Evolutionary conservation across 768 basidiomycete species (phyloP), one percentile per base, ranked within the genome.

Genomic region (Boletellus emodensis): DNA sequence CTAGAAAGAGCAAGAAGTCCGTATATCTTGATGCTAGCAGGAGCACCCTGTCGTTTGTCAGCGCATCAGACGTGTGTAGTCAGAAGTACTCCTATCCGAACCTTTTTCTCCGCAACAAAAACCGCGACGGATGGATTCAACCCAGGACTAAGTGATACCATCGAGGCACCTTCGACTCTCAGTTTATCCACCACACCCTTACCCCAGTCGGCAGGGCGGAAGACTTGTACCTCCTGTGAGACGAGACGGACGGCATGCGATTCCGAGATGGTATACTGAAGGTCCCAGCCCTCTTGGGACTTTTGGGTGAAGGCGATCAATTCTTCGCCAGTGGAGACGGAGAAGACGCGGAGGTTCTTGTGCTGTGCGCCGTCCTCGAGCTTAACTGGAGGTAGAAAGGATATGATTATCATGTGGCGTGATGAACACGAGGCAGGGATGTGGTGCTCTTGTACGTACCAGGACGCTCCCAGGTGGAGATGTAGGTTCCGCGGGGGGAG

Each of bases 381-480:
- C 72, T 96, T 96, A 61, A 83, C 82, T 80, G 55, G 22, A 8
- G 40, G 49, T 46, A 43, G 40, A 48, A 54, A 47, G 41, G 24
- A 5, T 15, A 51, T 15, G 51, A 65, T 56, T 40, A 48, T 51
- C 55, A 26, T 32, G 20, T 15, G 40, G 55, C 50, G 30, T 12
- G 49, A 37, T 56, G 9, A 47, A 61, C 65, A 65, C 55, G 67
- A 63, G 61, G 66, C 44, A 12, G 17, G 18, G 40, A 54, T n/a
- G 45, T 40, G 51, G 36, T 44, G 37, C 18, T 35, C 41, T 42
- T 40, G 43, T 46, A 67, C 77, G 45, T 61, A 84, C 84, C 75
- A 58, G 87, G 90, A 51, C 96, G 82, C 72, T 97, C 94, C 91
- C 94, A 98, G 41, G 91, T 94, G 46, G 92, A 94, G 38, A 99